phyloP scores from a whole-genome alignment of 164 flowering plant species.

The Macadamia integrifolia region DNA sequence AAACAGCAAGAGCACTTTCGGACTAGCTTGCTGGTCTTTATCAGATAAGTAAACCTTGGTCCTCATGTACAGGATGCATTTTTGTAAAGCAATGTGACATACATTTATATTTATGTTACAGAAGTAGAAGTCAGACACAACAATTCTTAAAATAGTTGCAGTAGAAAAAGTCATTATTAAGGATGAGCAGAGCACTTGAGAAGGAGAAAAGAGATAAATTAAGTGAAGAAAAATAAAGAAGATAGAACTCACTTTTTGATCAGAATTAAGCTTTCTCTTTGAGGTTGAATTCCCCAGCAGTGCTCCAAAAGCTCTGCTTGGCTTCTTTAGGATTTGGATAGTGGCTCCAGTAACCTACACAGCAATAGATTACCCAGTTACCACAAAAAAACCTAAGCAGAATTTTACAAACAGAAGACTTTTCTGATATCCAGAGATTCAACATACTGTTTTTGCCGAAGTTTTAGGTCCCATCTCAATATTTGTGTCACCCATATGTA shows the following conservation, averaged over 20 bases:
- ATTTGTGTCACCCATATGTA: slow-evolving; percentile 12
- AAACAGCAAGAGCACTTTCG: too few relatives aligned
- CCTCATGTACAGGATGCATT: too few relatives aligned
- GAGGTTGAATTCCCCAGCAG: slow-evolving; percentile 50
- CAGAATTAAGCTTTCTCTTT: slow-evolving; percentile 38
- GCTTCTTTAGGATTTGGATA: slow-evolving; percentile 66
- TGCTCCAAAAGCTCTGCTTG: slow-evolving; percentile 77
- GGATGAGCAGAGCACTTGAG: too few relatives aligned
- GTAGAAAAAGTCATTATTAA: too few relatives aligned
- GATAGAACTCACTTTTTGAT: slow-evolving; percentile 30
- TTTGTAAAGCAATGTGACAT: too few relatives aligned
- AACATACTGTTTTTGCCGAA: slow-evolving; percentile 18
- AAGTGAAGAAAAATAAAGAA: not conserved
- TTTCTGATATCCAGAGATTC: not conserved
- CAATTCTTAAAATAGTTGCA: too few relatives aligned
- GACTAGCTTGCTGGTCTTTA: too few relatives aligned
- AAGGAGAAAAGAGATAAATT: too few relatives aligned
- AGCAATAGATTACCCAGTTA: not conserved
- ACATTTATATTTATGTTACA: too few relatives aligned
- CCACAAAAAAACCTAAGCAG: not conserved
- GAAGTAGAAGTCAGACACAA: too few relatives aligned
- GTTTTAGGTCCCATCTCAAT: not conserved
- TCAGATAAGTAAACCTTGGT: too few relatives aligned
- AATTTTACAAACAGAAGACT: not conserved
- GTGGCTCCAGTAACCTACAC: slow-evolving; percentile 53